Evolutionary conservation across 2,329 filamentous ascomycete species (phyloP).

Genomic region (Penicillium sp.): DNA sequence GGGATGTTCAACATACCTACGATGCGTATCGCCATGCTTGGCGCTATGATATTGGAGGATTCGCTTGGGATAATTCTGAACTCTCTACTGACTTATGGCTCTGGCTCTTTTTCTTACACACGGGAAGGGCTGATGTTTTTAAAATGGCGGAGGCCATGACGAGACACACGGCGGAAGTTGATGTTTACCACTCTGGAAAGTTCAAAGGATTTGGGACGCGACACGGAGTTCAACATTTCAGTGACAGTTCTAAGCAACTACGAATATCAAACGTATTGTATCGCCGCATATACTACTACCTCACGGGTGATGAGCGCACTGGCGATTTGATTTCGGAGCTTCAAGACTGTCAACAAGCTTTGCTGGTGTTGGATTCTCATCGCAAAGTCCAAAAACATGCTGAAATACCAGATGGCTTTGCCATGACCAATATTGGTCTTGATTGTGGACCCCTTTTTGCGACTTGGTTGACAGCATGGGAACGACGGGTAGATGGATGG

Average conservation of each 20-base stretch:
- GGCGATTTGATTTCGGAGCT: slow-evolving; percentile 22
- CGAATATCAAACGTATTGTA: slow-evolving; percentile 54
- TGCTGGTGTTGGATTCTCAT: slow-evolving; percentile 19
- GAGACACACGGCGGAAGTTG: slow-evolving; percentile 64
- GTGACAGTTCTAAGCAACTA: slow-evolving; percentile 65
- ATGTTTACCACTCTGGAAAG: slow-evolving; percentile 63
- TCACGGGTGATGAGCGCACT: slow-evolving; percentile 23
- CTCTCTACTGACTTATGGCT: slow-evolving; percentile 66
- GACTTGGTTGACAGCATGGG: slow-evolving; percentile 19
- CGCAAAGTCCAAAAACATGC: slow-evolving; percentile 21
- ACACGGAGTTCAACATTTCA: slow-evolving; percentile 66
- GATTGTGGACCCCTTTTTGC: slow-evolving; percentile 17
- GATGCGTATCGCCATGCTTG: slow-evolving; percentile 63
- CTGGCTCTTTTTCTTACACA: slow-evolving; percentile 66
- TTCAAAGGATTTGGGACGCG: slow-evolving; percentile 65
- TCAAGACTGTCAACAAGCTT: slow-evolving; percentile 17
- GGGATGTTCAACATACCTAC: slow-evolving; percentile 67
- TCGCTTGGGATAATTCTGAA: slow-evolving; percentile 69
- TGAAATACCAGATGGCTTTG: slow-evolving; percentile 17
- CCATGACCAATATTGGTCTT: slow-evolving; percentile 22
- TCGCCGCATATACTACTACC: slow-evolving; percentile 20
- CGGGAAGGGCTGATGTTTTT: slow-evolving; percentile 61
- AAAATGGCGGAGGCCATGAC: slow-evolving; percentile 63
- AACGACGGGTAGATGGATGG: slow-evolving; percentile 18
- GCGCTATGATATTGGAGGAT: slow-evolving; percentile 67